These are phyloP conservation scores for Glarea lozoyensis DNA, from an alignment of 495 filamentous ascomycete genomes.

Conservation along the genomic window DNA sequence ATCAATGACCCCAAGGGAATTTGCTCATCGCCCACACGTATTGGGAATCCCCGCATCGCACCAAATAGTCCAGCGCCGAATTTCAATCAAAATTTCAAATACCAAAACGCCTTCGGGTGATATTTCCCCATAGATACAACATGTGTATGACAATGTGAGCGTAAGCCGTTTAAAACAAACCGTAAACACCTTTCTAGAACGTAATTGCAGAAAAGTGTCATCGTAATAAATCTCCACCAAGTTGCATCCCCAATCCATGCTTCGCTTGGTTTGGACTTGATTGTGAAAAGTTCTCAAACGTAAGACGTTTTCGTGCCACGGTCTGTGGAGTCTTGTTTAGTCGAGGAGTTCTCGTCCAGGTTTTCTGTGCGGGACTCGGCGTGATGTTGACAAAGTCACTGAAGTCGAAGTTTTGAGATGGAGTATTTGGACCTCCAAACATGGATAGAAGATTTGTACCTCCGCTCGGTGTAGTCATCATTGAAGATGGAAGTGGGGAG, in stretches of 20 bases:
- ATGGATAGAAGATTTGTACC: conserved; percentile 49
- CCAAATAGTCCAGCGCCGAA: too few species aligned
- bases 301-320: conserved; percentile 40
- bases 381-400: conserved; percentile 96
- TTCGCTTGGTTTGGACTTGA: conserved; percentile 22
- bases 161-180: conserved; percentile 13
- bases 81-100: too few species aligned
- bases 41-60: too few species aligned
- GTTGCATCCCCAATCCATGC: conserved; percentile 42
- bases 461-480: conserved; percentile 74
- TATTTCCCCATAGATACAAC: too few species aligned
- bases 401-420: conserved; percentile 73
- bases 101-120: too few species aligned
- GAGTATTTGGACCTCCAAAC: conserved; percentile 51
- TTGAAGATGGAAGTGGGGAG: conserved; percentile 68
- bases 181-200: background rate
- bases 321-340: conserved; percentile 49
- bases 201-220: conserved; percentile 19
- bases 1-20: too few species aligned
- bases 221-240: conserved; percentile 46
- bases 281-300: conserved; percentile 52
- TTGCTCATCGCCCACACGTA: too few species aligned
- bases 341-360: conserved; percentile 50
- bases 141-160: too few species aligned
- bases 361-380: conserved; percentile 83